Percentiles rank a stretch among this genome's conserved stretches.
These are phyloP conservation scores for Euclidium syriacum DNA, from an alignment of 345 rosid species.

Conservation along the genomic window DNA sequence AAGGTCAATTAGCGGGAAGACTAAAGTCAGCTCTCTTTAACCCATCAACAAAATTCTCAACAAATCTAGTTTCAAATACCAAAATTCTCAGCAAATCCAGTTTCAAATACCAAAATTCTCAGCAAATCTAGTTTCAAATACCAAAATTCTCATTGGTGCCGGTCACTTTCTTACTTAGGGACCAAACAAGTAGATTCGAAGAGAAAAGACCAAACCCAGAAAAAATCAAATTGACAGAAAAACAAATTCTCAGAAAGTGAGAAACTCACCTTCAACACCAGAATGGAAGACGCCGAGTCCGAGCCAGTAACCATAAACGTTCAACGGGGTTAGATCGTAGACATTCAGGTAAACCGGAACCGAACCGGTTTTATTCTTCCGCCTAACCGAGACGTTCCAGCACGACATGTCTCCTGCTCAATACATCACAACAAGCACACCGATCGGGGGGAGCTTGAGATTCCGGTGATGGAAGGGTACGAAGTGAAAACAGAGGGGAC, in stretches of 20 bases:
- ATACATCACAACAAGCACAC: not conserved
- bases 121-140: not conserved
- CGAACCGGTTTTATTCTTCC: constrained; percentile 63
- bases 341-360: constrained; percentile 92
- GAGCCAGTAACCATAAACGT: constrained; percentile 93
- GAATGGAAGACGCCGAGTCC: constrained; percentile 97
- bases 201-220: constrained; percentile 2
- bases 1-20: not conserved
- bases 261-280: constrained; percentile 73
- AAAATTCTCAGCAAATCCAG: no score
- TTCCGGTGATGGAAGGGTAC: not conserved
- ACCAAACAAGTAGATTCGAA: constrained; percentile 20
- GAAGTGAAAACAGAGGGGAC: not conserved
- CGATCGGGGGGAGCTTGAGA: constrained; percentile 7
- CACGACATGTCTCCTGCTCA: constrained; percentile 50
- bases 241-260: not conserved
- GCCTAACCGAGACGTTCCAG: constrained; percentile 36
- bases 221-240: not conserved
- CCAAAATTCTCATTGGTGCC: not conserved
- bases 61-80: no score
- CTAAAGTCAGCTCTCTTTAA: not conserved
- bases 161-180: constrained; percentile 7
- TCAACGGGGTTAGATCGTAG: constrained; percentile 87
- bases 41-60: no score
- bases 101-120: not conserved